These are phyloP conservation scores for Coccomyxa sp. DNA, from an alignment of 139 green algal species.

Conservation along the genomic window DNA sequence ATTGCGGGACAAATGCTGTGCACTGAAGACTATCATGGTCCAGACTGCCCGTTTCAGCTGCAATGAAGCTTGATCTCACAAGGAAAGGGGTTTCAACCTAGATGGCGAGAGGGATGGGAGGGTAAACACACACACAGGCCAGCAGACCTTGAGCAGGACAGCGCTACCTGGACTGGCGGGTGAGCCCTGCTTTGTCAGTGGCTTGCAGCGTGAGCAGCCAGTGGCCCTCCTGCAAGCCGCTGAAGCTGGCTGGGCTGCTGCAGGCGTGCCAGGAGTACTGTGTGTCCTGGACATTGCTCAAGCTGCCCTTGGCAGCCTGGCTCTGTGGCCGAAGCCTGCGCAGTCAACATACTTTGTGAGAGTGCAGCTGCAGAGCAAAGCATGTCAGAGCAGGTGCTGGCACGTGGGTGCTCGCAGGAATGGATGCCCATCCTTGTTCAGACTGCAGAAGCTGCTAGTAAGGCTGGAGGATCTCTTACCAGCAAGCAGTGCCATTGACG, in stretches of 20 bases:
- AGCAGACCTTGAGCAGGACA: not conserved
- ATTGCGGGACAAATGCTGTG: not conserved
- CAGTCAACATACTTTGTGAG: not conserved
- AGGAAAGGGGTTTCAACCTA: not conserved
- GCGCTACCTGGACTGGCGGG: not conserved
- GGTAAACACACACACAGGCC: not conserved
- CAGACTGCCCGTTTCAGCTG: not conserved
- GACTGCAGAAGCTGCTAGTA: not conserved
- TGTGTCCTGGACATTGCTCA: not conserved
- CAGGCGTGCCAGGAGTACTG: constrained; percentile 21
- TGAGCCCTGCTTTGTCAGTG: constrained; percentile 17
- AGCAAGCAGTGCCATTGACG: not conserved
- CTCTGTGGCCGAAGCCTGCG: not conserved
- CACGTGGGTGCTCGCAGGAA: not conserved
- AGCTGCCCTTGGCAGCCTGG: no score
- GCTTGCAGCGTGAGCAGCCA: constrained; percentile 26
- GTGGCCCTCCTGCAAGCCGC: constrained; percentile 22
- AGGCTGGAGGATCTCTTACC: not conserved
- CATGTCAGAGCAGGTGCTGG: not conserved
- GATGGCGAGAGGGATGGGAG: not conserved
- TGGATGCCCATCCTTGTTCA: not conserved
- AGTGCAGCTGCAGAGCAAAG: not conserved
- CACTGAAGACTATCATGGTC: not conserved
- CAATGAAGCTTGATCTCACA: not conserved
- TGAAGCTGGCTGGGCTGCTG: constrained; percentile 34